These are phyloP conservation scores for Monilinia fructicola DNA, from an alignment of 2,329 filamentous ascomycete genomes.

Conservation along the genomic window DNA sequence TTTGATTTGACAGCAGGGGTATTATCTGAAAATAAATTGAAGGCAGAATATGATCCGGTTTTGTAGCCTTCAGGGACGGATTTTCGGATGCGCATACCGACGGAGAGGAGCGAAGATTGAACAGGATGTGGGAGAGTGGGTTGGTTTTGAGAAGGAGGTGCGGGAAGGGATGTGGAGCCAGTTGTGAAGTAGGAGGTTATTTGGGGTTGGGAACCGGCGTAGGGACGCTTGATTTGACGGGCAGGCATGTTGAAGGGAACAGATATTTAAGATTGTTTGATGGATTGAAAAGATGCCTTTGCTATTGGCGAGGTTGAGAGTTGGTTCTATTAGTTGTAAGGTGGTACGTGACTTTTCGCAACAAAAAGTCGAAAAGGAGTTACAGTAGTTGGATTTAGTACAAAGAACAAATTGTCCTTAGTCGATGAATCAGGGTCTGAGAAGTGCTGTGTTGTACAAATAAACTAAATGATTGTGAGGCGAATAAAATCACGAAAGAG, in stretches of 20 bases:
- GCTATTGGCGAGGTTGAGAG: neutral
- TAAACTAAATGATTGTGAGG: neutral
- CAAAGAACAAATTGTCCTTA: neutral
- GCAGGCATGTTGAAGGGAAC: neutral
- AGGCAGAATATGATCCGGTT: slow-evolving; percentile 58
- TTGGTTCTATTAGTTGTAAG: neutral
- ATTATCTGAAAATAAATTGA: slow-evolving; percentile 53
- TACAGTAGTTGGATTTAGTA: neutral
- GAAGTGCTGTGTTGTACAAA: neutral
- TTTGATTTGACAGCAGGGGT: slow-evolving; percentile 5
- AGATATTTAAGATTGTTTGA: neutral
- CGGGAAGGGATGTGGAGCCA: slow-evolving; percentile 32
- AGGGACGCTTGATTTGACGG: slow-evolving; percentile 55
- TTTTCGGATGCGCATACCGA: slow-evolving; percentile 94
- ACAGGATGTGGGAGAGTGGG: slow-evolving; percentile 50
- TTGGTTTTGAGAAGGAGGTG: slow-evolving; percentile 41
- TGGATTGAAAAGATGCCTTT: neutral
- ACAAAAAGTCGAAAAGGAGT: neutral
- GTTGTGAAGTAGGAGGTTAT: slow-evolving; percentile 62
- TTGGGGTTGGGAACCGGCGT: slow-evolving; percentile 56
- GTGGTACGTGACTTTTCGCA: neutral
- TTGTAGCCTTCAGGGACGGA: slow-evolving; percentile 93
- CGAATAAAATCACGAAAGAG: neutral
- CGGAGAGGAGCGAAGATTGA: slow-evolving; percentile 81
- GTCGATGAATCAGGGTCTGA: neutral